Conservation (phyloP, 768 basidiomycete species). For the Pholiota molesta region DNA sequence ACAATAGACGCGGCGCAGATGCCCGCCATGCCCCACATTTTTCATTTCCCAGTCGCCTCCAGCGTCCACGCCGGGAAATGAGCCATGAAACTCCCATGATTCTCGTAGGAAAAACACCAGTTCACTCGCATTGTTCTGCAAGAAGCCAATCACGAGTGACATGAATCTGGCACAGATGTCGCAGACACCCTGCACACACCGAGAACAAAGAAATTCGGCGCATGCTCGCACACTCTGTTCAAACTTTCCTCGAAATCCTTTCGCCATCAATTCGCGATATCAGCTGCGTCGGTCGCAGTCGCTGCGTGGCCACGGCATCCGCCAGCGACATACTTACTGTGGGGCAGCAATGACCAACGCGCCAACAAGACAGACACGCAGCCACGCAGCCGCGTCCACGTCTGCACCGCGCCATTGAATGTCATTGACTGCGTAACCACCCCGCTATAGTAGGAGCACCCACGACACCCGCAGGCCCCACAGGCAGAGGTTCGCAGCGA, state of each 20-base stretch:
- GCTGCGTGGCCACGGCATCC: too few species aligned
- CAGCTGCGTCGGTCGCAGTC: too few species aligned
- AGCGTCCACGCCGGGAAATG: not conserved
- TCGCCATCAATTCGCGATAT: not conserved
- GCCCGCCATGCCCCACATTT: not conserved
- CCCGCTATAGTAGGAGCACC: too few species aligned
- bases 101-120: not conserved
- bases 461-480: too few species aligned
- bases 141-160: not conserved
- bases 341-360: too few species aligned
- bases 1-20: not conserved
- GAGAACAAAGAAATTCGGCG: not conserved
- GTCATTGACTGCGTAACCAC: too few species aligned
- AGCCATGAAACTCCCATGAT: slow-evolving; percentile 2
- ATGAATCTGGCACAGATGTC: not conserved
- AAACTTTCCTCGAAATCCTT: not conserved
- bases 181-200: too few species aligned
- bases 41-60: not conserved
- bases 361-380: too few species aligned
- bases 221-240: slow-evolving; percentile 6
- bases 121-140: not conserved
- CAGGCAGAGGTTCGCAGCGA: too few species aligned
- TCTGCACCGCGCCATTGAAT: too few species aligned
- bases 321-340: too few species aligned
- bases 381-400: too few species aligned